A percentile compares a stretch with the other conserved stretches of the same genome.
Evolutionary conservation across 2,329 filamentous ascomycete genomes (phyloP).

Genomic region (Neofusicoccum kwambonambiense): DNA sequence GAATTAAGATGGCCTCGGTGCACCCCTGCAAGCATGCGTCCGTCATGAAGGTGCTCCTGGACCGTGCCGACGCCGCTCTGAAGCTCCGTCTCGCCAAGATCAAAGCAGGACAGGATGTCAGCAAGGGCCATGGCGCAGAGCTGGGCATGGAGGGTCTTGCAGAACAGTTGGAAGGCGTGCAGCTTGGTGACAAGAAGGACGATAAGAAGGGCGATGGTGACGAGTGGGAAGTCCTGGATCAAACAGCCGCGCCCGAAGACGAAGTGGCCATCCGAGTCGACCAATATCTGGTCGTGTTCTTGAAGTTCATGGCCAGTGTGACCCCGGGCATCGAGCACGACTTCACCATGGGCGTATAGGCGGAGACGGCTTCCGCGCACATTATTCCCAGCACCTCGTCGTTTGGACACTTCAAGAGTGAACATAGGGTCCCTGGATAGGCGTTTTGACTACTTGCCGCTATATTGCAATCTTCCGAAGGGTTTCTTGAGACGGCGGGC

Average conservation of each 20-base stretch:
- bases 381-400: background rate
- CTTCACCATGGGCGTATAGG: slow-evolving; percentile 90
- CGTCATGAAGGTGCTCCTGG: slow-evolving; percentile 96
- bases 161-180: slow-evolving; percentile 68
- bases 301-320: slow-evolving; percentile 73
- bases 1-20: slow-evolving; percentile 92
- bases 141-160: slow-evolving; percentile 81
- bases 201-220: slow-evolving; percentile 48
- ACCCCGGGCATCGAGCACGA: slow-evolving; percentile 97
- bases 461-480: background rate
- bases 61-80: slow-evolving; percentile 89
- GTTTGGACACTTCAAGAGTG: background rate
- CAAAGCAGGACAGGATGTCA: slow-evolving; percentile 56
- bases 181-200: slow-evolving; percentile 51
- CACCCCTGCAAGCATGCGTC: slow-evolving; percentile 97
- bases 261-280: slow-evolving; percentile 84
- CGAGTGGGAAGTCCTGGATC: slow-evolving; percentile 62
- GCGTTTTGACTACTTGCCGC: background rate
- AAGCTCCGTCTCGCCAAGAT: slow-evolving; percentile 85
- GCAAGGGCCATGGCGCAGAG: slow-evolving; percentile 40
- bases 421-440: background rate
- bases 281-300: slow-evolving; percentile 82
- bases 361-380: background rate
- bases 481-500: background rate
- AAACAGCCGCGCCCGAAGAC: slow-evolving; percentile 60